Base-by-base conservation (phyloP, 2,329 filamentous ascomycete genomes). In the Hymenotorrendiella dingleyae region DNA sequence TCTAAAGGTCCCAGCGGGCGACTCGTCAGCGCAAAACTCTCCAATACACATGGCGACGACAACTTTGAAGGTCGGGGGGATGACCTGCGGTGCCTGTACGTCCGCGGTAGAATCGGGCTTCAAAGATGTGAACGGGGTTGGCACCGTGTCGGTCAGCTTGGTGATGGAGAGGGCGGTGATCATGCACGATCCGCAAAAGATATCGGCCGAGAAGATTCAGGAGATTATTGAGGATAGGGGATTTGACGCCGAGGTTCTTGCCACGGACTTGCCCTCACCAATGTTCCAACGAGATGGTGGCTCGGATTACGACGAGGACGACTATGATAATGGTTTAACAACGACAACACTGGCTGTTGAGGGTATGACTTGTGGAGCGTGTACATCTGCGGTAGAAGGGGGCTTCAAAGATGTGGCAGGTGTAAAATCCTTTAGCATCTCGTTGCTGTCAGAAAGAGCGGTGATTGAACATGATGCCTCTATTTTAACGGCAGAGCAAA, bases 141-240 rank as follows among this genome's bases (percentile, higher is more conserved):
- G 84, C 50, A 88, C 76, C 55, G 88, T 97, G 46, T 94, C 89
- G 8, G 85, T 98, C 57, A 95, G 88, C 62, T 70, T 98, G 56
- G 85, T 96, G 43, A 94, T 96, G 80, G 90, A 95, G 65, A 81
- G 91, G 47, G 93, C 91, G n/a, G 90, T 97, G 30, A 73, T 97
- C 26, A 84, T 90, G 66, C 93, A 98, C 66, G 84, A 97, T 64
- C 80, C 87, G 1, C 68, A 74, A 42, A 74, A 77, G 40, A 76
- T 97, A 40, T 69, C 86, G 11, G 76, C 88, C 46, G 84, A 90
- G 27, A 69, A 82, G 54, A 76, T 97, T 46, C 80, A 78, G 60
- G 87, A 94, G 53, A 88, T 85, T 26, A 93, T 96, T 52, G 88
- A 96, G 57, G 89, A 94, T 63, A 78, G 87, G 47, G 90, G 90